These are phyloP conservation scores for Solanum acaule DNA, from an alignment of 257 asterid species.

Conservation along the genomic window DNA sequence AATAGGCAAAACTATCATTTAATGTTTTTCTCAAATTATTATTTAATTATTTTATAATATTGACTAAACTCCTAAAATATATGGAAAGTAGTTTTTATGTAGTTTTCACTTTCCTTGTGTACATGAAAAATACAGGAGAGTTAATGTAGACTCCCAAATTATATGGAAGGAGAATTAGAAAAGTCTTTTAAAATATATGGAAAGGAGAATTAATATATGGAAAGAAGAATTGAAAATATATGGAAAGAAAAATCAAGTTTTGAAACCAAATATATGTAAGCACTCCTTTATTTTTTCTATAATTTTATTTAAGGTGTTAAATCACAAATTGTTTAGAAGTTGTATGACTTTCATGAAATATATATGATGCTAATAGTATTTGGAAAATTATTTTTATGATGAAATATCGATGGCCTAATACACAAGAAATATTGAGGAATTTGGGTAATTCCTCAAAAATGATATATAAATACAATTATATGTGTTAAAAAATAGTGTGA, in stretches of 20 bases:
- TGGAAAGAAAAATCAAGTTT: background rate
- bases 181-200: background rate
- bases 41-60: no score
- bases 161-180: background rate
- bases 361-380: background rate
- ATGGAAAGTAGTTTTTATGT: background rate
- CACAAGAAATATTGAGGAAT: no score
- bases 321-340: background rate
- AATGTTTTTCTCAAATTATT: no score
- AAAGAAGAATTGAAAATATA: no score
- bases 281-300: background rate
- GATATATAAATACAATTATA: no score
- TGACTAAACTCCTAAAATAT: background rate
- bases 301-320: background rate
- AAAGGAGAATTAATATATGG: background rate
- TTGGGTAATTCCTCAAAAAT: rapidly evolving
- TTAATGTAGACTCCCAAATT: background rate
- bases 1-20: no score
- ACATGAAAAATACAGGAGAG: background rate
- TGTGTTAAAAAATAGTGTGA: no score
- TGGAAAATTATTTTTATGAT: background rate
- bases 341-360: background rate
- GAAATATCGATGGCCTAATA: background rate
- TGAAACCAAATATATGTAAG: background rate
- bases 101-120: background rate